Evolutionary conservation across 495 filamentous ascomycete genomes (phyloP), one percentile per base, ranked within the genome.

Genomic region (Penicillium alfredii): DNA sequence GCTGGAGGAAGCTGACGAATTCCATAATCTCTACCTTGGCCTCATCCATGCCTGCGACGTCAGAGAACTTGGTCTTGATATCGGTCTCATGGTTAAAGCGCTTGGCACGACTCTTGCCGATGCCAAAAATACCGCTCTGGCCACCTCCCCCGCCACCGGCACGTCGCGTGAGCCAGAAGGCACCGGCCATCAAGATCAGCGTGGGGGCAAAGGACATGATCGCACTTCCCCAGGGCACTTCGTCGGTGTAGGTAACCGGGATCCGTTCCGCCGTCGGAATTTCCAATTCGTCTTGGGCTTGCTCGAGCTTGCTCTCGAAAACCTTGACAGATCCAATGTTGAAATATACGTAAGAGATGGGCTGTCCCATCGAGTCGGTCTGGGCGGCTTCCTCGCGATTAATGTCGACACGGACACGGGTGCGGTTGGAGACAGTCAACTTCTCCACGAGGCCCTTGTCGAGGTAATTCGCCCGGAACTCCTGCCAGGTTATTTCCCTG

Each of bases 11-110:
- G 55, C 81, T 86, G 46, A 98, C 92, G 38, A 98, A 98, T 61
- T 98, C 92, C 90, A 97, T 97, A 48, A 98, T 98, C 62, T 98
- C 92, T 23, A 77, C 66, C 74, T 98, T 98, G 19, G 92, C 92
- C 65, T 98, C 92, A 59, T 98, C 92, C 88, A 96, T 92, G 51
- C 92, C 92, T 14, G 92, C 92, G 26, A 98, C 92, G 60, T 98
- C 92, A 35, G 88, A 73, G 60, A 98, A 98, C 61, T 94, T 95
- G 60, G 88, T 86, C 64, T 90, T 94, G 68, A 98, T 74, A 44
- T 93, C 85, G 3, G 86, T 82, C 67, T 97, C 93, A 39, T 96
- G 89, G 59, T 95, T 97, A 68, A 97, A 98, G 38, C 81, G 81
- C 68, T 94, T 97, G 22, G 92, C 92, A 40, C 85, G 81, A 58